These are phyloP conservation scores for Talaromyces thailandensis DNA, from an alignment of 495 filamentous ascomycete species.

Conservation along the genomic window DNA sequence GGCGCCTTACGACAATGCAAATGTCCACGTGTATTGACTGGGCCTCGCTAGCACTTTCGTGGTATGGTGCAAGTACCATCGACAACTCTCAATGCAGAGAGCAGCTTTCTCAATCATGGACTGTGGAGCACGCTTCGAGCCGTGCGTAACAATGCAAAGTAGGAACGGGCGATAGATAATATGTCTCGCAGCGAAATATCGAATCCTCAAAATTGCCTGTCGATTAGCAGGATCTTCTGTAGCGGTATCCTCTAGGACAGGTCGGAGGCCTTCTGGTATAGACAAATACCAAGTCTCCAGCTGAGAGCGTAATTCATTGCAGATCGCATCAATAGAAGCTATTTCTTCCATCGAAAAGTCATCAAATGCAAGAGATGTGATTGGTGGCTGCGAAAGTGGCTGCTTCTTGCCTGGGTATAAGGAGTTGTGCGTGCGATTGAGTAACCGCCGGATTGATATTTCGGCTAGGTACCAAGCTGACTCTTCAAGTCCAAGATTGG, in stretches of 20 bases:
- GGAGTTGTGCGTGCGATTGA: slow-evolving; percentile 28
- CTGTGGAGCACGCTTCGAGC: slow-evolving; percentile 13
- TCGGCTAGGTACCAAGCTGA: slow-evolving; percentile 26
- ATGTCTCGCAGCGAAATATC: slow-evolving; percentile 25
- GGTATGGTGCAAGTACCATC: slow-evolving; percentile 2
- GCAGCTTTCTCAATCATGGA: slow-evolving; percentile 6
- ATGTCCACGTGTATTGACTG: slow-evolving; percentile 8
- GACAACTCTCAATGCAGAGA: slow-evolving; percentile 7
- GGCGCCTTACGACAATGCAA: slow-evolving; percentile 4
- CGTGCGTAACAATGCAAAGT: slow-evolving; percentile 16
- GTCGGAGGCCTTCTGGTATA: slow-evolving; percentile 23
- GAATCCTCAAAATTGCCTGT: slow-evolving; percentile 20
- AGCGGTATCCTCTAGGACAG: slow-evolving; percentile 14
- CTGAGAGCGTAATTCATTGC: slow-evolving; percentile 18
- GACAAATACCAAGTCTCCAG: slow-evolving; percentile 28
- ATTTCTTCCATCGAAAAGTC: slow-evolving; percentile 20
- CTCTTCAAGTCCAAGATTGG: slow-evolving; percentile 22
- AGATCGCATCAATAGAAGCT: slow-evolving; percentile 19
- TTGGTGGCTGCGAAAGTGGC: slow-evolving; percentile 10
- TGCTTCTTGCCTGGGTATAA: slow-evolving; percentile 21
- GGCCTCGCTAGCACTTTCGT: background rate
- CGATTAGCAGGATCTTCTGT: slow-evolving; percentile 16
- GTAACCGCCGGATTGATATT: slow-evolving; percentile 23
- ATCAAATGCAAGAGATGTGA: slow-evolving; percentile 10
- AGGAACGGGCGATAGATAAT: slow-evolving; percentile 27